Evolutionary conservation across 345 rosid genomes (phyloP).

Genomic region (Pugionium cornutum): DNA sequence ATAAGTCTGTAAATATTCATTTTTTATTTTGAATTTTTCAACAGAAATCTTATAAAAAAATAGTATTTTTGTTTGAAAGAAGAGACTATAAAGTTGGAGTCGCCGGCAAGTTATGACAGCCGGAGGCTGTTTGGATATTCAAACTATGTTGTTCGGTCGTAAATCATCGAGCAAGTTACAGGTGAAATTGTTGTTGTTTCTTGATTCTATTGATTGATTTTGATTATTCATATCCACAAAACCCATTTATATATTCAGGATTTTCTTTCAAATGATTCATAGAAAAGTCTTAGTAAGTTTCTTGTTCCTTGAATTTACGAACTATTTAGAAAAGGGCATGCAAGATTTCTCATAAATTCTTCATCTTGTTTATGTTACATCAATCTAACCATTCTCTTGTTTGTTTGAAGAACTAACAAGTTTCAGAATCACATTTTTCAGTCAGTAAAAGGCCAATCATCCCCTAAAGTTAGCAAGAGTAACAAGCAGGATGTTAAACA

Average conservation of each 20-base stretch:
- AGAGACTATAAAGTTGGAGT: conserved; percentile 35
- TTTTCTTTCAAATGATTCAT: not conserved
- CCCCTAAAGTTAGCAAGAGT: conserved; percentile 38
- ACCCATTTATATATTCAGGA: conserved; percentile 1
- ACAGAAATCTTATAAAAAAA: conserved; percentile 8
- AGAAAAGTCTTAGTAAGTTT: not conserved
- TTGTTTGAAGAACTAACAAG: conserved; percentile 1
- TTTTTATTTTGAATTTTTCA: conserved; percentile 30
- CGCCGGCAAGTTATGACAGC: conserved; percentile 41
- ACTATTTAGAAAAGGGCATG: not conserved
- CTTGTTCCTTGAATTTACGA: conserved; percentile 17
- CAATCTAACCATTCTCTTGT: not conserved
- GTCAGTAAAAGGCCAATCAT: conserved; percentile 38
- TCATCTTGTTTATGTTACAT: not conserved
- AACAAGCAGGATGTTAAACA: conserved; percentile 39
- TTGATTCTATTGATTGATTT: conserved; percentile 28
- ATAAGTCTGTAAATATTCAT: conserved; percentile 28
- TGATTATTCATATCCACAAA: conserved; percentile 16
- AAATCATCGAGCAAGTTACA: conserved; percentile 48
- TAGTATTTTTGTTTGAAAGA: not conserved
- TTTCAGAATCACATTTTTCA: conserved; percentile 21
- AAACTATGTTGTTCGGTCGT: conserved; percentile 49
- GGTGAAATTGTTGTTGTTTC: conserved; percentile 32
- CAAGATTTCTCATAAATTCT: conserved; percentile 9
- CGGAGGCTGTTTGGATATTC: conserved; percentile 45